Conservation (phyloP, 2,329 filamentous ascomycete genomes). For the Exophiala aquamarina region DNA sequence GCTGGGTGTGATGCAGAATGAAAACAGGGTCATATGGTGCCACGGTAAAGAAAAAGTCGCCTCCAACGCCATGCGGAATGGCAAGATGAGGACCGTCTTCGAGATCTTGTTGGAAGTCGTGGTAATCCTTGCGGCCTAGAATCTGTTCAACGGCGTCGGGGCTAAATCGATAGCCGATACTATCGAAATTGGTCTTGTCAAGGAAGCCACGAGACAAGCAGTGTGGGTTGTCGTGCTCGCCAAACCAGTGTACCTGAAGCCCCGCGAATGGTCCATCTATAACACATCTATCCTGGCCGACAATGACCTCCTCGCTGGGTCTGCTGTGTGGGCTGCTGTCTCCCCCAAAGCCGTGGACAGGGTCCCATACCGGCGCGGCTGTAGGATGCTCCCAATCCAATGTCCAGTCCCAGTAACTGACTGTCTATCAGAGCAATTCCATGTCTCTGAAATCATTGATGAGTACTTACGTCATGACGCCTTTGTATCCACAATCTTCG, state of each 20-base stretch:
- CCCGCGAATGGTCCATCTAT: constrained; percentile 6
- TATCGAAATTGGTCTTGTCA: background rate
- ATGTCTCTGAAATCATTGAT: too few species aligned
- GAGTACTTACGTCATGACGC: constrained; percentile 13
- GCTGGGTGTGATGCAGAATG: constrained; percentile 34
- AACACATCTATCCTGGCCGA: constrained; percentile 1
- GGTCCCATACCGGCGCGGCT: constrained; percentile 12
- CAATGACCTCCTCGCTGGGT: background rate
- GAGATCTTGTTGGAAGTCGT: constrained; percentile 3
- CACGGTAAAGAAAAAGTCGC: constrained; percentile 5
- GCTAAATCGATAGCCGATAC: background rate
- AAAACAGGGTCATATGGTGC: constrained; percentile 31
- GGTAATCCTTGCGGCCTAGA: background rate
- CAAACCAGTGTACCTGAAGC: background rate
- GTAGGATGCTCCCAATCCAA: constrained; percentile 15
- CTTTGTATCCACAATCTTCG: constrained; percentile 31
- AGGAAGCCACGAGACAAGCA: constrained; percentile 11
- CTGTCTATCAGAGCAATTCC: constrained; percentile 5
- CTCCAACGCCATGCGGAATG: constrained; percentile 6
- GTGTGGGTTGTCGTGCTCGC: constrained; percentile 1
- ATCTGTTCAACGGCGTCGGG: background rate
- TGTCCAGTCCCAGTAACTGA: constrained; percentile 39
- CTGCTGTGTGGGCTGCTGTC: constrained; percentile 3
- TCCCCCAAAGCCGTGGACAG: constrained; percentile 14
- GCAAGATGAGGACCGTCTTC: constrained; percentile 9